phyloP scores from a whole-genome alignment of 345 rosid genomes.

The Hibiscus syriacus region DNA sequence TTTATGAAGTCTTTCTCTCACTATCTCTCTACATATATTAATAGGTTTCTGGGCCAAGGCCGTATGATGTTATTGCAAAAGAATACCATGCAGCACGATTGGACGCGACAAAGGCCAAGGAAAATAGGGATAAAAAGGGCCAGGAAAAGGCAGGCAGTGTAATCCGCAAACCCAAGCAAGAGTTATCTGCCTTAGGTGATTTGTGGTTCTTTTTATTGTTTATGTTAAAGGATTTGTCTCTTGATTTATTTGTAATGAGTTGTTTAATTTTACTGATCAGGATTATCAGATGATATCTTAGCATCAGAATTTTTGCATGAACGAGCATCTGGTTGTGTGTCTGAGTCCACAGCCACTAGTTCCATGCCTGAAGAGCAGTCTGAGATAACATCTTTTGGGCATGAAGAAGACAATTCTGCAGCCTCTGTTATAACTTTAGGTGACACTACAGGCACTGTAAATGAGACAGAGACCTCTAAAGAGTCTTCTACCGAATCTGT shows the following conservation, averaged over 20 bases:
- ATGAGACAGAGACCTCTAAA: conserved; percentile 26
- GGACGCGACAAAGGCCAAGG: conserved; percentile 79
- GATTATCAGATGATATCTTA: conserved; percentile 60
- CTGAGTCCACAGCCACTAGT: conserved; percentile 16
- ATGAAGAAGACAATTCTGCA: conserved; percentile 16
- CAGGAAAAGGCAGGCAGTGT: conserved; percentile 62
- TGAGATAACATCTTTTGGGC: conserved; percentile 17
- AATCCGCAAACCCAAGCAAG: conserved; percentile 81
- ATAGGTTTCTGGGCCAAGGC: conserved; percentile 50
- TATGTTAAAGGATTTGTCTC: conserved; percentile 10
- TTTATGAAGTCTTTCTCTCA: not conserved
- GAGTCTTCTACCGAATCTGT: conserved; percentile 21
- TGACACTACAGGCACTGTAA: conserved; percentile 22
- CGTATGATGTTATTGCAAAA: conserved; percentile 55
- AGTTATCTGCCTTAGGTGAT: conserved; percentile 73
- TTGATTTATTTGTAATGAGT: conserved; percentile 18
- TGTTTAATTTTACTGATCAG: conserved; percentile 41
- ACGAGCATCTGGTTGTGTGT: conserved; percentile 14
- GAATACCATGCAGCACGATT: conserved; percentile 62
- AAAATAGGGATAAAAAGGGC: conserved; percentile 52
- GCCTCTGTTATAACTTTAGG: conserved; percentile 17
- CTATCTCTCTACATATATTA: too few species aligned
- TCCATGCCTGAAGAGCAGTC: conserved; percentile 19
- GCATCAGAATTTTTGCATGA: conserved; percentile 48
- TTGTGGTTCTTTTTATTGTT: conserved; percentile 18